Evolutionary conservation across 2,329 filamentous ascomycete genomes (phyloP).

Genomic region (Canariomyces notabilis): DNA sequence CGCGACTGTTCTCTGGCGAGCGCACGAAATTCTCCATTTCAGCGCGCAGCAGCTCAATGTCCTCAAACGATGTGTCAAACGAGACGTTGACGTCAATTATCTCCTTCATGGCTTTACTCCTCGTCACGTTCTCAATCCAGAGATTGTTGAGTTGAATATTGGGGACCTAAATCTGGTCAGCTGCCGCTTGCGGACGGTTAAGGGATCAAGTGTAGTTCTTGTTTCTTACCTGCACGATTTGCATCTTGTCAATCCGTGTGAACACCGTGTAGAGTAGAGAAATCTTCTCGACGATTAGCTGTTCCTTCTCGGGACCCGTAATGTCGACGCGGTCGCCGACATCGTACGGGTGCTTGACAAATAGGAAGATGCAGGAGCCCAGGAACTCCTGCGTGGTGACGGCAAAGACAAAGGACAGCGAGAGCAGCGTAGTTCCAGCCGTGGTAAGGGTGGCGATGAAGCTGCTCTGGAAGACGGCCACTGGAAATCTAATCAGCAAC

Average conservation of each 20-base stretch:
- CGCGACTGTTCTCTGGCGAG: conserved; percentile 77
- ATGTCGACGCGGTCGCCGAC: conserved; percentile 93
- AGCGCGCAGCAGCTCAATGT: conserved; percentile 75
- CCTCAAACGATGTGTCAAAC: conserved; percentile 84
- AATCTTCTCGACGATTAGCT: conserved; percentile 85
- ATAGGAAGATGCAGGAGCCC: conserved; percentile 97
- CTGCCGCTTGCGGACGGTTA: conserved; percentile 34
- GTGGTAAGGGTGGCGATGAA: conserved; percentile 84
- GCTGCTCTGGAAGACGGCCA: conserved; percentile 82
- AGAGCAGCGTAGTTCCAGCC: conserved; percentile 85
- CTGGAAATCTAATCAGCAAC: conserved; percentile 33
- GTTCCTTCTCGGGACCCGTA: conserved; percentile 47
- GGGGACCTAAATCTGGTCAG: conserved; percentile 54
- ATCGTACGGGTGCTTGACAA: conserved; percentile 97
- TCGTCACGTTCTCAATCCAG: conserved; percentile 93
- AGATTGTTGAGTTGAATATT: conserved; percentile 87
- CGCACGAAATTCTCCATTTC: conserved; percentile 85
- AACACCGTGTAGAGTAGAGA: conserved; percentile 92
- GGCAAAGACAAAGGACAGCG: conserved; percentile 94
- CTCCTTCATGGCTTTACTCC: conserved; percentile 89
- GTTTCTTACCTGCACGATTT: conserved; percentile 54
- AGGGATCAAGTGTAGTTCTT: neutral
- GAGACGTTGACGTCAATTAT: conserved; percentile 72
- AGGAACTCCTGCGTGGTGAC: conserved; percentile 89
- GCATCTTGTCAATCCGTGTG: conserved; percentile 74